Conservation (phyloP, 345 rosid genomes). For the Moringa oleifera region DNA sequence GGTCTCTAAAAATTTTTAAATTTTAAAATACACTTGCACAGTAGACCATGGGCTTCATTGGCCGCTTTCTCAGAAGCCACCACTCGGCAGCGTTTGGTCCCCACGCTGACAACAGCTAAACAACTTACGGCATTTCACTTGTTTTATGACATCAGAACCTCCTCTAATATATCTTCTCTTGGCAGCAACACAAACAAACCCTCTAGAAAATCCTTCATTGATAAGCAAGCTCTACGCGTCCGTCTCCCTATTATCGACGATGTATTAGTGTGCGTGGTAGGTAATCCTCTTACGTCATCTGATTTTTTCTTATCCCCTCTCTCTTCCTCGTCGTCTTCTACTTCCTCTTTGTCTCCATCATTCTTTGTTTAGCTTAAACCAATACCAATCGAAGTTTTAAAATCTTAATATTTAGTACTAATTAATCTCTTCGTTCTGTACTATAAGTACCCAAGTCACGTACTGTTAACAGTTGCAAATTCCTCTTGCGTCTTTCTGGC, state of each 20-base stretch:
- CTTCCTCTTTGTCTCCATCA: neutral
- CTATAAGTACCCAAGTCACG: neutral
- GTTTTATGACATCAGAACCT: too few species aligned
- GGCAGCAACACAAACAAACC: neutral
- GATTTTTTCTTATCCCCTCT: neutral
- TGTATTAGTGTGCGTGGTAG: neutral
- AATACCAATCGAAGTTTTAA: too few species aligned
- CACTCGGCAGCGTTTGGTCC: too few species aligned
- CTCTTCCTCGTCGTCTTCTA: neutral
- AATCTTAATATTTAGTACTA: too few species aligned
- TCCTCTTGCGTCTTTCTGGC: neutral
- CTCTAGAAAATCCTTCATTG: neutral
- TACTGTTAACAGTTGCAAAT: too few species aligned
- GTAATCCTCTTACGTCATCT: neutral
- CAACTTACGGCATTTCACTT: too few species aligned
- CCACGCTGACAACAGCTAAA: too few species aligned
- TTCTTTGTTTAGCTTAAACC: neutral
- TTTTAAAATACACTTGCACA: too few species aligned
- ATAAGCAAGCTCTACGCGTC: constrained; percentile 13
- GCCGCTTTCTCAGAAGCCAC: too few species aligned
- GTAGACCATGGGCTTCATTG: too few species aligned
- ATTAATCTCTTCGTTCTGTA: neutral
- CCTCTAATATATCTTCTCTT: neutral
- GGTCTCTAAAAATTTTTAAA: too few species aligned
- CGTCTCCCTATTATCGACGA: neutral